A percentile compares a stretch with the other conserved stretches of the same genome.
These are phyloP conservation scores for Candida mesenterica DNA, from an alignment of 1,139 yeast species.

Conservation along the genomic window DNA sequence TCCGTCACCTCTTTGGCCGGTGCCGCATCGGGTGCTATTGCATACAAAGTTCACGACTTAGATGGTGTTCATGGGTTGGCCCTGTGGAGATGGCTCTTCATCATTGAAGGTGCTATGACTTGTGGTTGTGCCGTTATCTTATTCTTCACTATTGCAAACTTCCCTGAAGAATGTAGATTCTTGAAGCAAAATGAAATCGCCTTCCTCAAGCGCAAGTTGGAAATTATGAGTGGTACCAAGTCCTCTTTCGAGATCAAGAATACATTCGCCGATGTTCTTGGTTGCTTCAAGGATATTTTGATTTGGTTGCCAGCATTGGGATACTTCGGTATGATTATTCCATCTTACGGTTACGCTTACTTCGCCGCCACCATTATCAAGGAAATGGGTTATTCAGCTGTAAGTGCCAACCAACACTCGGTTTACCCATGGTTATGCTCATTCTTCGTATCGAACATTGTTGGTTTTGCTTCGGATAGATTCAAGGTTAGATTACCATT, in stretches of 20 bases:
- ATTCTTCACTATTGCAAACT: conserved; percentile 66
- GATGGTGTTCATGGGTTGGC: conserved; percentile 37
- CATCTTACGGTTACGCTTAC: conserved; percentile 71
- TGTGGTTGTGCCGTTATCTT: conserved; percentile 57
- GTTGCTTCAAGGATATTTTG: conserved; percentile 45
- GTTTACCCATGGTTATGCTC: conserved; percentile 73
- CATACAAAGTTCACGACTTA: conserved; percentile 39
- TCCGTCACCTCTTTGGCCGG: conserved; percentile 43
- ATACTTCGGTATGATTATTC: conserved; percentile 63
- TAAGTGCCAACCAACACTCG: conserved; percentile 63
- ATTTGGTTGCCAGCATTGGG: conserved; percentile 58
- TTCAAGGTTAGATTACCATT: conserved; percentile 48
- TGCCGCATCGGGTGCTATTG: conserved; percentile 43
- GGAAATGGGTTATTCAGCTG: conserved; percentile 58
- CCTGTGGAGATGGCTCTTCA: conserved; percentile 76
- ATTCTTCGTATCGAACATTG: conserved; percentile 51
- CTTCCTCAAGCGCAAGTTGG: conserved; percentile 55
- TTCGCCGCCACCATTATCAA: conserved; percentile 64
- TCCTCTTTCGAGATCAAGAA: conserved; percentile 54
- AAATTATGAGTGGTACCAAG: conserved; percentile 47
- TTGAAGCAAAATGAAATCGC: conserved; percentile 46
- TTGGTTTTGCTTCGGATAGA: conserved; percentile 50
- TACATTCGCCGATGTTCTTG: conserved; percentile 37
- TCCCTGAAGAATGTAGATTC: conserved; percentile 54
- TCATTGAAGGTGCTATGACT: conserved; percentile 72